Evolutionary conservation across 805 yeast species (phyloP), one percentile per base, ranked within the genome.

Genomic region (Lipomyces japonicus): DNA sequence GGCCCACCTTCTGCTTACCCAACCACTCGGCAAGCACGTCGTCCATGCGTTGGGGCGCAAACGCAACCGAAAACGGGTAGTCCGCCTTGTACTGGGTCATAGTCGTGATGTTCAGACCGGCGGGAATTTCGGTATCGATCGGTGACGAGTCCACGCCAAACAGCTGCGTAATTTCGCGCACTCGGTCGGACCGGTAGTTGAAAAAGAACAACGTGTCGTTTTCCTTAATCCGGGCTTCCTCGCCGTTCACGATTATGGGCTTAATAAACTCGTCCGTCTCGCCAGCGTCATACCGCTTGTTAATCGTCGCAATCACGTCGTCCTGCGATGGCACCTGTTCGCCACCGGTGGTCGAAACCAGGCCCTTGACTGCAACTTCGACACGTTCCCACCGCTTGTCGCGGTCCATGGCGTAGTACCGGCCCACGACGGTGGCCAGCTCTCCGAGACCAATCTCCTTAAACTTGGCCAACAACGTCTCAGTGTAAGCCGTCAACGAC

Each of bases 81-180:
- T 57, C 61, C 19, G 56, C 58, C 60, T 57, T 57, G 51, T 57
- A 57, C 53, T 57, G 61, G 23, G 61, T 57, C 61, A 57, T 57
- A 37, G 61, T 57, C 32, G 60, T 55, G 53, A 57, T 57, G 46
- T 51, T 22, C 26, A 57, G 47, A 30, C 49, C 43, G 36, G 26
- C 31, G 23, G 61, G 61, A 37, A 57, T 56, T 44, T 40, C 46
- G 34, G 58, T 51, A 30, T 55, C 60, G 44, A 57, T 50, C 19
- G 61, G 58, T 39, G 61, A 55, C 31, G 61, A 56, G 44, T 55
- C 60, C 16, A 57, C 61, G n/a, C 61, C 61, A 4, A 57, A 46
- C 30, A 58, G 48, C 46, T 58, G 59, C 14, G 61, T 58, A 48
- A 58, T 51, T 40, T 58, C 59, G n/a, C 61, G 62, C 22, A 53